phyloP scores from a whole-genome alignment of 202 grass and related monocot species.

The Cymbopogon flexuosus region DNA sequence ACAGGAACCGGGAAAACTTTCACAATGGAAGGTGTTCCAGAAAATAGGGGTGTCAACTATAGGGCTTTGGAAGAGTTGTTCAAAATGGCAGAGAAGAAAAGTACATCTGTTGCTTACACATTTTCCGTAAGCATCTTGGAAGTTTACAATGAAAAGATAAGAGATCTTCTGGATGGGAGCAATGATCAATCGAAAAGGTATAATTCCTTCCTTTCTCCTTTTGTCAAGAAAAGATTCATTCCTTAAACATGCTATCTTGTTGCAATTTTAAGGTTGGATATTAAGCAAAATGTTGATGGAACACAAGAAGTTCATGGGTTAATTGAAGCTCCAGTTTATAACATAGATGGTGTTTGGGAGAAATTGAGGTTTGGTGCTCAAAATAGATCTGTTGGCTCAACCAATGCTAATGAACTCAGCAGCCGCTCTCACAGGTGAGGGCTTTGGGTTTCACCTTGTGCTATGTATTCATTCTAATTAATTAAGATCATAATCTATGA shows the following conservation, averaged over 20 bases:
- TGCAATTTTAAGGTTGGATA: slow-evolving; percentile 67
- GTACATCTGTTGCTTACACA: slow-evolving; percentile 39
- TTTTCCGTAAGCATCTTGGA: slow-evolving; percentile 89
- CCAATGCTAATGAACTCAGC: slow-evolving; percentile 80
- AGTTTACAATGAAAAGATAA: slow-evolving; percentile 92
- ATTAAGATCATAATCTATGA: slow-evolving; percentile 23
- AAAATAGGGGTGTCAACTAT: slow-evolving; percentile 90
- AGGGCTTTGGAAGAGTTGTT: slow-evolving; percentile 89
- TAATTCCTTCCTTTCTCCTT: slow-evolving; percentile 7
- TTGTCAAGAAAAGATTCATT: neutral
- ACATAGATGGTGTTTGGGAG: slow-evolving; percentile 71
- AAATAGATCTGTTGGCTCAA: slow-evolving; percentile 90
- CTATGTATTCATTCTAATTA: neutral
- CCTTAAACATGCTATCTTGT: slow-evolving; percentile 22
- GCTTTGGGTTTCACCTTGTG: neutral
- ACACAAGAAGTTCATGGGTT: slow-evolving; percentile 82
- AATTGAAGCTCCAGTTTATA: slow-evolving; percentile 56
- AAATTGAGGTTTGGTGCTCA: slow-evolving; percentile 63
- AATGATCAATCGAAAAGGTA: slow-evolving; percentile 71
- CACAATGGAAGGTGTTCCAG: slow-evolving; percentile 89
- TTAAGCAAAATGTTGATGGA: slow-evolving; percentile 77
- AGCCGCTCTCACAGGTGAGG: slow-evolving; percentile 86
- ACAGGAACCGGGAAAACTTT: slow-evolving; percentile 92
- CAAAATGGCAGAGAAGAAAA: slow-evolving; percentile 45
- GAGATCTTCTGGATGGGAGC: slow-evolving; percentile 69